These are phyloP conservation scores for Tolypocladium capitatum DNA, from an alignment of 2,329 filamentous ascomycete species.

Conservation along the genomic window DNA sequence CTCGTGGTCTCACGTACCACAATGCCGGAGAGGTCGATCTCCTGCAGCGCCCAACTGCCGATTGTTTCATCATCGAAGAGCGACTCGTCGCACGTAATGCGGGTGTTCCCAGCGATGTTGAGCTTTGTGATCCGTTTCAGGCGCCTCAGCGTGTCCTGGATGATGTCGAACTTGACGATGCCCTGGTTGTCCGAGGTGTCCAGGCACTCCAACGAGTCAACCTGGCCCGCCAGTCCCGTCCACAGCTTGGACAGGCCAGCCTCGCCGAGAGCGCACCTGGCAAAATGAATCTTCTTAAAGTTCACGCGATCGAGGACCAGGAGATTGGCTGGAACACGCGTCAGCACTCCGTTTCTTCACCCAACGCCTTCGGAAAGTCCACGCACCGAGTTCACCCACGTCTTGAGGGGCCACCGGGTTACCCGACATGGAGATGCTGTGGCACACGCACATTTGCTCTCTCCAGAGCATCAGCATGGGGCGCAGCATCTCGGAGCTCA, in stretches of 20 bases:
- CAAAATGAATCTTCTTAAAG: conserved; percentile 35
- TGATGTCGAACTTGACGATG: conserved; percentile 32
- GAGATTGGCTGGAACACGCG: conserved; percentile 14
- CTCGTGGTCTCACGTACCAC: conserved; percentile 24
- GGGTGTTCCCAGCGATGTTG: conserved; percentile 37
- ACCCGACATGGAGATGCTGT: conserved; percentile 35
- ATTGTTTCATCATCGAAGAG: conserved; percentile 33
- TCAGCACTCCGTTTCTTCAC: conserved; percentile 2
- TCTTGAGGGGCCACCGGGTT: conserved; percentile 33
- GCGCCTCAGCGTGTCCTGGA: conserved; percentile 29
- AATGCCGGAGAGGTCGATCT: conserved; percentile 41
- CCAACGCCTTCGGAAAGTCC: not conserved
- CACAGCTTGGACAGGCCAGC: conserved; percentile 33
- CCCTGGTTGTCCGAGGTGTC: conserved; percentile 41
- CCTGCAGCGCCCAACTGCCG: conserved; percentile 32
- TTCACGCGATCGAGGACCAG: conserved; percentile 21
- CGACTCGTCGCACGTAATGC: conserved; percentile 28
- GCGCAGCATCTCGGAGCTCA: conserved; percentile 28
- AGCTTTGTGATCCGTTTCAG: conserved; percentile 31
- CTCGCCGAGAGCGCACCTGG: conserved; percentile 38
- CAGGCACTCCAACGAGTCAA: conserved; percentile 30
- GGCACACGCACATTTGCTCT: conserved; percentile 33
- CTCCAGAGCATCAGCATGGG: conserved; percentile 37
- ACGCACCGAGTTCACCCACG: conserved; percentile 33
- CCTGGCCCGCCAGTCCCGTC: conserved; percentile 31